Evolutionary conservation across 768 basidiomycete genomes (phyloP), one percentile per base, ranked within the genome.

Genomic region (Pisolithus sp.): DNA sequence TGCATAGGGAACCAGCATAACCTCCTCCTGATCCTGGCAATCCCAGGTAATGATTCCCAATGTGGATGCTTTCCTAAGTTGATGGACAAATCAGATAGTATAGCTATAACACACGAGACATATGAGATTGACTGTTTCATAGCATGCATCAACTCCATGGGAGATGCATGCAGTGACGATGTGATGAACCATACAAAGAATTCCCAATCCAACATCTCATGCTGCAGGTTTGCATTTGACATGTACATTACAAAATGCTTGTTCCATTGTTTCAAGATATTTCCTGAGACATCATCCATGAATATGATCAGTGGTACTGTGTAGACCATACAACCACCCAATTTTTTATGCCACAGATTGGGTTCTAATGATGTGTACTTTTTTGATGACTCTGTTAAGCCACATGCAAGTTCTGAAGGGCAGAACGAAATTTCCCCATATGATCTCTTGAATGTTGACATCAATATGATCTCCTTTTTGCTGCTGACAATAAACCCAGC

Each of bases 241-340:
- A 71, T 54, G 18, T 73, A 75, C 0, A 63, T 48, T 0, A 62
- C 54, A 15, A 67, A 62, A 26, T 73, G 69, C 24, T 68, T 67
- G 28, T 74, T 70, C 66, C 69, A 74, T 20, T 71, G 70, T 34
- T 71, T 72, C 5, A 58, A 68, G 5, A 57, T 46, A 28, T 73
- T 72, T 0, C 62, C 71, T 0, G 64, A 73, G 0, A 73, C 58
- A 38, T 73, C 67, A 28, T 73, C 70, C 43, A 70, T 63, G 41
- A 70, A 70, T 0, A 71, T 12, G 3, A 71, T 62, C 4, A 68
- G 49, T 0, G 66, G 66, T 0, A 62, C 56, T 0, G 52, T 55
- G 4, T 59, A 53, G 1, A 61, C 54, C 55, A 63, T 62, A 0
- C 39, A 40, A 1, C 68, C 63, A 0, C 52, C 46, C 0, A 59